phyloP scores from a whole-genome alignment of 371 early-diverging fungal genomes.

The Mortierella sp. region DNA sequence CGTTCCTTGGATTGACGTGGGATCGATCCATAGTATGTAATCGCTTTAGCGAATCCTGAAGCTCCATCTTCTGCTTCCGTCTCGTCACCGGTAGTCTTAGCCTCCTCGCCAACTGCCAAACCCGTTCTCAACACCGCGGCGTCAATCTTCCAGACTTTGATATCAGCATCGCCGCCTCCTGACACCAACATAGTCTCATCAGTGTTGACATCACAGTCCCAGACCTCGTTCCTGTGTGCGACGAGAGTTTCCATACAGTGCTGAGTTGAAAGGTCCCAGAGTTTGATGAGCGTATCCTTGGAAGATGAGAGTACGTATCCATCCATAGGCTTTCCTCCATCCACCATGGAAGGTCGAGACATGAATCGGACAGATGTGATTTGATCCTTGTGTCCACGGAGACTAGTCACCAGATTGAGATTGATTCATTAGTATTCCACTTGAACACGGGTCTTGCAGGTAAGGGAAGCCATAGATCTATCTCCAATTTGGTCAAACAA shows the following conservation, averaged over 20 bases:
- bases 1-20: constrained; percentile 87
- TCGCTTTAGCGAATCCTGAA: constrained; percentile 61
- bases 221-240: constrained; percentile 93
- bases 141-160: constrained; percentile 90
- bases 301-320: constrained; percentile 87
- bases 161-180: constrained; percentile 85
- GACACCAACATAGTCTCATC: constrained; percentile 79
- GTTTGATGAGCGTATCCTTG: constrained; percentile 95
- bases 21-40: constrained; percentile 78
- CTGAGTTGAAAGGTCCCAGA: constrained; percentile 94
- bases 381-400: constrained; percentile 95
- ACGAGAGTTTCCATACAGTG: constrained; percentile 96
- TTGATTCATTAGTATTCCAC: too few species aligned
- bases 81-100: constrained; percentile 55
- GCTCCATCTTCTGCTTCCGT: constrained; percentile 41
- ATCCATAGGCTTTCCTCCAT: constrained; percentile 56
- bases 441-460: too few species aligned
- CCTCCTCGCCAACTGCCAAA: constrained; percentile 52
- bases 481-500: too few species aligned
- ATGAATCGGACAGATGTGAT: constrained; percentile 72
- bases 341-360: constrained; percentile 33
- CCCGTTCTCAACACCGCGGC: constrained; percentile 56
- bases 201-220: constrained; percentile 78
- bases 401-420: too few species aligned
- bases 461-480: too few species aligned